A percentile compares a stretch with the other conserved stretches of the same genome.
Conservation (phyloP, 192 early-diverging fungal species). For the Gryganskiella cystojenkinii region DNA sequence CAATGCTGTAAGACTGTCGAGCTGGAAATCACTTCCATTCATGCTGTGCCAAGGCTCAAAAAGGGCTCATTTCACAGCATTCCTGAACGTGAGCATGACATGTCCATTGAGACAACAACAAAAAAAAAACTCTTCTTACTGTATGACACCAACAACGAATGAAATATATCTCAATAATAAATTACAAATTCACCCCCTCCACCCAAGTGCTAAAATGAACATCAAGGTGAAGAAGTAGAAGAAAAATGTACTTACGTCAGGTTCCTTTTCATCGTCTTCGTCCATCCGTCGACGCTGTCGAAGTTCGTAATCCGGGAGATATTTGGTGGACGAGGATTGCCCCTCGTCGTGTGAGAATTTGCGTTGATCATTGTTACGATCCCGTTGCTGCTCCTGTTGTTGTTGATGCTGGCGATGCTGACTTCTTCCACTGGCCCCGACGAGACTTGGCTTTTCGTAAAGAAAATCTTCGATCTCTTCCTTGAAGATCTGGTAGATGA, state of each 20-base stretch:
- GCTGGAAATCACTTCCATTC: no score
- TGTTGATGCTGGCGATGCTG: neutral
- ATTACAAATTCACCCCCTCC: no score
- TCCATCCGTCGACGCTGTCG: slow-evolving; percentile 15
- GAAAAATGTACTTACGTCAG: slow-evolving; percentile 25
- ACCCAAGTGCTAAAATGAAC: no score
- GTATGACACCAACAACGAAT: no score
- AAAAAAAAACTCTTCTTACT: no score
- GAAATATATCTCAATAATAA: no score
- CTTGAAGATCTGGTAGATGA: slow-evolving; percentile 34
- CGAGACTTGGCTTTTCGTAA: slow-evolving; percentile 15
- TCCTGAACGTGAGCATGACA: no score
- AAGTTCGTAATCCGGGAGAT: slow-evolving; percentile 27
- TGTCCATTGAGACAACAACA: no score
- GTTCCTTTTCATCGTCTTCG: slow-evolving; percentile 14
- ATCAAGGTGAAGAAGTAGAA: neutral
- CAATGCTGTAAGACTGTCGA: no score
- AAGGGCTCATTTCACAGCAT: no score
- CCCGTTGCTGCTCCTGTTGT: neutral
- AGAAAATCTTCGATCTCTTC: slow-evolving; percentile 25
- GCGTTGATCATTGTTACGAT: neutral
- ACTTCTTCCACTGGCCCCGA: neutral
- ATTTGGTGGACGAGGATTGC: slow-evolving; percentile 10
- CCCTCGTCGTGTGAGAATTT: slow-evolving; percentile 15
- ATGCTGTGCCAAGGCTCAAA: no score